Conservation (phyloP, 805 yeast genomes). For the Wickerhamiella occidentalis region DNA sequence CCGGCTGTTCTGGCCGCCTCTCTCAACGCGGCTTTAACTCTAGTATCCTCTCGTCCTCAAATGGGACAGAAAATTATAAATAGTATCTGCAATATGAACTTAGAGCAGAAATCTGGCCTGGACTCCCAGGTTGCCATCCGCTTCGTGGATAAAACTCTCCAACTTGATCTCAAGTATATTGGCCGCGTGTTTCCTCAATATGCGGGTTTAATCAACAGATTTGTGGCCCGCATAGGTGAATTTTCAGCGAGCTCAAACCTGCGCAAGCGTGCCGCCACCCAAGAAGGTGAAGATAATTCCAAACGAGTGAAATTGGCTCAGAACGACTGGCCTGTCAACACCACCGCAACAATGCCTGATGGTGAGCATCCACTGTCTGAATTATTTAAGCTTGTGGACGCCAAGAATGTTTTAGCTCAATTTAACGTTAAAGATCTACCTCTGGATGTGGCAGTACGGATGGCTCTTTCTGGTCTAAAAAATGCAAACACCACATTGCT, state of each 20-base stretch:
- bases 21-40: slow-evolving; percentile 46
- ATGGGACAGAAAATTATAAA: slow-evolving; percentile 43
- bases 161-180: slow-evolving; percentile 15
- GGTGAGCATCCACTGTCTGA: slow-evolving; percentile 37
- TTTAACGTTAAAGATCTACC: slow-evolving; percentile 66
- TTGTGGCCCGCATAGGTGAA: slow-evolving; percentile 23
- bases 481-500: slow-evolving; percentile 42
- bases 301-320: slow-evolving; percentile 21
- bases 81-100: slow-evolving; percentile 47
- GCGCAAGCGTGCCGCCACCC: slow-evolving; percentile 27
- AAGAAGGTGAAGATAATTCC: slow-evolving; percentile 20
- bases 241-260: slow-evolving; percentile 23
- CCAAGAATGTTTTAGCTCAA: slow-evolving; percentile 45
- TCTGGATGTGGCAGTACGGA: slow-evolving; percentile 44
- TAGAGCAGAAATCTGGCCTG: slow-evolving; percentile 25
- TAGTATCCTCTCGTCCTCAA: slow-evolving; percentile 56
- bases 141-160: slow-evolving; percentile 20
- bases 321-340: slow-evolving; percentile 16
- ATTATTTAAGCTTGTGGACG: slow-evolving; percentile 54
- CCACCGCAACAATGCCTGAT: slow-evolving; percentile 16
- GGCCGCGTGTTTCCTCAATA: slow-evolving; percentile 26
- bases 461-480: slow-evolving; percentile 55
- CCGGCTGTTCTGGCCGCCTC: slow-evolving; percentile 54
- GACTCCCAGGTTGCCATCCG: slow-evolving; percentile 21
- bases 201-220: slow-evolving; percentile 24